Percentiles rank a stretch among this genome's conserved stretches.
These are phyloP conservation scores for Geotrichum candidum DNA, from an alignment of 1,139 yeast genomes.

Conservation along the genomic window DNA sequence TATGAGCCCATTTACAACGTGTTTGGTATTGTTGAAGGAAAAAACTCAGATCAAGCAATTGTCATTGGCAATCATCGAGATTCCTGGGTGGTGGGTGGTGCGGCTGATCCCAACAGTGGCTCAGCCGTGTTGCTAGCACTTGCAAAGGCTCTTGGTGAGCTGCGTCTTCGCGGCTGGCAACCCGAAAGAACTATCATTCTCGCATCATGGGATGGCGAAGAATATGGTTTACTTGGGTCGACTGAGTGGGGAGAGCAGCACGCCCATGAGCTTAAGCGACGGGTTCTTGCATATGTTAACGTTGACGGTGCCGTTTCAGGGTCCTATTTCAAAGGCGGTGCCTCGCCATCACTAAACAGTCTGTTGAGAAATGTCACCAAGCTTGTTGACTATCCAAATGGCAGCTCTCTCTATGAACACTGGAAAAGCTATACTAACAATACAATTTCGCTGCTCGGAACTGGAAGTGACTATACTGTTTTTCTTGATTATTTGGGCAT, in stretches of 20 bases:
- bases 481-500: slow-evolving; percentile 62
- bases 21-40: slow-evolving; percentile 51
- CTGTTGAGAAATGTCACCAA: slow-evolving; percentile 40
- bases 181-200: slow-evolving; percentile 55
- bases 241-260: slow-evolving; percentile 64
- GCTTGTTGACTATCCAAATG: slow-evolving; percentile 43
- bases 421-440: slow-evolving; percentile 41
- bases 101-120: slow-evolving; percentile 67
- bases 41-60: slow-evolving; percentile 45
- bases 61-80: slow-evolving; percentile 65
- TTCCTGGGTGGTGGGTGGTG: slow-evolving; percentile 69
- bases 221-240: slow-evolving; percentile 61
- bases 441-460: slow-evolving; percentile 45
- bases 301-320: slow-evolving; percentile 59
- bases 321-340: slow-evolving; percentile 38
- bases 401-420: slow-evolving; percentile 46
- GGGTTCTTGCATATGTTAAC: slow-evolving; percentile 55
- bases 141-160: slow-evolving; percentile 48
- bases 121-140: slow-evolving; percentile 55
- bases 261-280: slow-evolving; percentile 37
- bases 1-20: slow-evolving; percentile 54
- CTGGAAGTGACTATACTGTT: slow-evolving; percentile 65
- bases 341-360: slow-evolving; percentile 49
- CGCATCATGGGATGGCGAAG: slow-evolving; percentile 74
- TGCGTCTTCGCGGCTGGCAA: slow-evolving; percentile 49